phyloP scores from a whole-genome alignment of 768 basidiomycete genomes.

The Paxillus ammoniavirescens region DNA sequence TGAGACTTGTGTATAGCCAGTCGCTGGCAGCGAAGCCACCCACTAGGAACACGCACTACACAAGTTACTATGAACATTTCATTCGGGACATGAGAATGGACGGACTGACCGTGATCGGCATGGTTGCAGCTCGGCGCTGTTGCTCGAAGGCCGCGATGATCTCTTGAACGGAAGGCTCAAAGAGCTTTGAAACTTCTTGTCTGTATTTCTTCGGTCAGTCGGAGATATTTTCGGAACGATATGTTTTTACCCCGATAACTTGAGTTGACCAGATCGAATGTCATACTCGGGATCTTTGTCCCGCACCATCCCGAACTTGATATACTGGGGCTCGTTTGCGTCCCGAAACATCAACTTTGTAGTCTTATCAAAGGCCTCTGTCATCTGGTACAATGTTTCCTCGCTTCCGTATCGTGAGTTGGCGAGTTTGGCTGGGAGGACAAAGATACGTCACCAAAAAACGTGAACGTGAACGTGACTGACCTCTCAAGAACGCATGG shows the following conservation, averaged over 20 bases:
- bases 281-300: slow-evolving; percentile 35
- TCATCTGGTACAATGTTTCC: slow-evolving; percentile 30
- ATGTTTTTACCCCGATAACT: slow-evolving; percentile 30
- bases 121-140: slow-evolving; percentile 19
- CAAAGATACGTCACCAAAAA: background rate
- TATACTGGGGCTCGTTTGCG: slow-evolving; percentile 34
- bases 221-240: background rate
- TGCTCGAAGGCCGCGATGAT: slow-evolving; percentile 30
- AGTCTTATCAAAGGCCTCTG: slow-evolving; percentile 33
- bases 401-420: slow-evolving; percentile 27
- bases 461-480: background rate
- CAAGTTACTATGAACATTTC: background rate
- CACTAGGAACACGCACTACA: slow-evolving; percentile 38
- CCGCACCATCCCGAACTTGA: slow-evolving; percentile 35
- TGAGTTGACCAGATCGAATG: slow-evolving; percentile 37
- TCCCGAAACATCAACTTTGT: slow-evolving; percentile 40
- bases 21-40: slow-evolving; percentile 47
- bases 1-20: slow-evolving; percentile 40
- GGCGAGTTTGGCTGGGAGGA: slow-evolving; percentile 24
- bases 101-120: slow-evolving; percentile 24
- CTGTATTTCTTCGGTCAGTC: slow-evolving; percentile 13
- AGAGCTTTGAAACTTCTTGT: slow-evolving; percentile 33
- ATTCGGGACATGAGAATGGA: background rate
- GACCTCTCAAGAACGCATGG: slow-evolving; percentile 31
- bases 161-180: slow-evolving; percentile 35